A percentile compares a stretch with the other conserved stretches of the same genome.
Conservation (phyloP, 2,329 filamentous ascomycete genomes). For the Dendrostoma leiphaemia region DNA sequence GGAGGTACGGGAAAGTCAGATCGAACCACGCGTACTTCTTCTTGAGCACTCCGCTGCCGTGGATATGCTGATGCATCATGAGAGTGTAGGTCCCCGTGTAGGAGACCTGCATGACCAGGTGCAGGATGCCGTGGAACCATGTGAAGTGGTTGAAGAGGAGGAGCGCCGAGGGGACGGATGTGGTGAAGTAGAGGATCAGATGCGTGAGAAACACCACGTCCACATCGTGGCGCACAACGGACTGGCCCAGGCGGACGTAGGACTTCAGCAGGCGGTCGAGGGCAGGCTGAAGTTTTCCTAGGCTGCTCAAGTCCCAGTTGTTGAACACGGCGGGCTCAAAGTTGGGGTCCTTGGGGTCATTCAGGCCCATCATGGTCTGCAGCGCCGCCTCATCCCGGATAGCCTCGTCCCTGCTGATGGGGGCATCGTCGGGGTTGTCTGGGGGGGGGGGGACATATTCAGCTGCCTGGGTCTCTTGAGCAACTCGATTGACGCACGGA, state of each 20-base stretch:
- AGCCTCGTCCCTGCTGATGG: conserved; percentile 15
- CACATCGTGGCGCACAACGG: conserved; percentile 61
- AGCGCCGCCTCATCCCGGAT: conserved; percentile 30
- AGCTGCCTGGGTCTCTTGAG: no score
- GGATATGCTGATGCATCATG: conserved; percentile 84
- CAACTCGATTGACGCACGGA: background rate
- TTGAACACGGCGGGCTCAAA: conserved; percentile 49
- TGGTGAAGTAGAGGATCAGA: conserved; percentile 67
- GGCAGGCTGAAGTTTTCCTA: conserved; percentile 33
- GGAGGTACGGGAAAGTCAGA: conserved; percentile 66
- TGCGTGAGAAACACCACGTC: conserved; percentile 80
- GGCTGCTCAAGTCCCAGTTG: conserved; percentile 36
- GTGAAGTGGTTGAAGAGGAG: conserved; percentile 65
- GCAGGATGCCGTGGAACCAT: conserved; percentile 64
- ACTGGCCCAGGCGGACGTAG: conserved; percentile 55
- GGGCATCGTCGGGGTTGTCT: conserved; percentile 11
- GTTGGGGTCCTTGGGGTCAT: conserved; percentile 36
- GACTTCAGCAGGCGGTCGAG: conserved; percentile 53
- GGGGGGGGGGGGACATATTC: no score
- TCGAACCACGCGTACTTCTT: conserved; percentile 58
- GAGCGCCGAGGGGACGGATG: conserved; percentile 67
- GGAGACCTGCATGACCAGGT: conserved; percentile 63
- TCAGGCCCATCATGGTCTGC: conserved; percentile 37
- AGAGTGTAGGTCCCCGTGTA: conserved; percentile 75
- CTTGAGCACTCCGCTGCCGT: conserved; percentile 67